Base-by-base conservation (phyloP, 1,284 basidiomycete genomes). In the Leccinum subrobustum region DNA sequence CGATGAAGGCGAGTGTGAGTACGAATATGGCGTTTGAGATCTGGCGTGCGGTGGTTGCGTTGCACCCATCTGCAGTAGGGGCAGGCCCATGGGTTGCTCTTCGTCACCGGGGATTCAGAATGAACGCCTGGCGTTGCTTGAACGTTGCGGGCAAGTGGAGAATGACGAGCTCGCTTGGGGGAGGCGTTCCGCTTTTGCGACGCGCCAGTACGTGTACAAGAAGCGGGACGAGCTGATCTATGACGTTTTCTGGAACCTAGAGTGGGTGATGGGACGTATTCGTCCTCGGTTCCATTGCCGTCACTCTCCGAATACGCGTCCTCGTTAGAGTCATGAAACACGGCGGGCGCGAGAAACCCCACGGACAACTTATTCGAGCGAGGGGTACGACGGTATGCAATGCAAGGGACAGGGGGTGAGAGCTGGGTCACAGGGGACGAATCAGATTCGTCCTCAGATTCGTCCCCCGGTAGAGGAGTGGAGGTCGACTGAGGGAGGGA, bases 21-120 rank as follows among this genome's bases (percentile, higher is more conserved):
- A 29, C 69, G 72, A 33, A 84, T 66, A 66, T 86, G 84, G 16
- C 85, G 79, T 66, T 77, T 78, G 64, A 82, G 81, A 62, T 86
- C 84, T 6, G 82, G 82, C 37, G 77, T 67, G 37, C 84, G 79
- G 52, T 72, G 71, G 69, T 79, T 81, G 33, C 60, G 66, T 23
- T 73, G 74, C 12, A 73, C 69, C 74, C 74, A 73, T 50, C 62
- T 69, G 58, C 74, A 73, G 37, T 72, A 59, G 20, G 71, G 74
- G 54, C 74, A 76, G 0, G 71, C 71, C 71, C 71, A 73, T 48
- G 67, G 65, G 7, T 73, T 73, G 20, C 44, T 67, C 59, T 68
- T 73, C 51, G 53, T 39, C 53, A 20, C 65, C 4, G 58, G 56
- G 54, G 57, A 71, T 2, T 64, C 64, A 14, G 67, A 57, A 25